Evolutionary conservation across 768 basidiomycete species (phyloP), one percentile per base, ranked within the genome.

Genomic region (Rhizopogon rudus): DNA sequence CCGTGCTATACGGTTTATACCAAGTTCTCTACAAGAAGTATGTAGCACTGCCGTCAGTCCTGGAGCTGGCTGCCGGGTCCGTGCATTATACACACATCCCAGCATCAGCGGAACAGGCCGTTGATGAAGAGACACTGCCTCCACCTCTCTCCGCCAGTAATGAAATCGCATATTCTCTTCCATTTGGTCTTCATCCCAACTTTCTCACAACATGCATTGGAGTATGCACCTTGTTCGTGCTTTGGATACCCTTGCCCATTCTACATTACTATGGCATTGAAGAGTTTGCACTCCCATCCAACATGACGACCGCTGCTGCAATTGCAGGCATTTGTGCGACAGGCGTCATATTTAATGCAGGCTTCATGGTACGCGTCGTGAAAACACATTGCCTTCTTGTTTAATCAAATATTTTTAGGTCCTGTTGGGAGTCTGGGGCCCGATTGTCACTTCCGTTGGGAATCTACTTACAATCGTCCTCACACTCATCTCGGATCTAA

Each of bases 381-480:
- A 25, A 10, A 14, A 3, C 42, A 31, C 22, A 7, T 2, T 42
- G 35, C 3, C 43, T 22, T 10, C 31, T 37, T 20, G 58, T 39
- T 44, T 33, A 43, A 28, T 39, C 20, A 29, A 37, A 33, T 20
- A 31, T 46, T 37, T 28, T 44, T 51, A 93, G 91, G 78, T 90
- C 53, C 75, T 96, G 3, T 74, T 96, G 46, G 89, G 88, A 28
- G 70, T 90, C 28, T 94, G 91, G 90, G 93, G 93, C 3, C 93
- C 93, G 6, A 83, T 94, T 41, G 81, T 93, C 42, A 84, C 86
- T 8, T 92, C 91, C 2, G 93, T 97, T 33, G 93, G 93, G 44
- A 93, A 83, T 69, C 79, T 98, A n/a, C 78, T 96, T n/a, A 94
- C 94, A 5, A 95, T 96, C 60, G 91, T 96, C 39, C 78, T 97